Percentiles rank a stretch among this genome's conserved stretches.
phyloP scores from a whole-genome alignment of 2,329 filamentous ascomycete genomes.

The Endoconidiophora laricicola region DNA sequence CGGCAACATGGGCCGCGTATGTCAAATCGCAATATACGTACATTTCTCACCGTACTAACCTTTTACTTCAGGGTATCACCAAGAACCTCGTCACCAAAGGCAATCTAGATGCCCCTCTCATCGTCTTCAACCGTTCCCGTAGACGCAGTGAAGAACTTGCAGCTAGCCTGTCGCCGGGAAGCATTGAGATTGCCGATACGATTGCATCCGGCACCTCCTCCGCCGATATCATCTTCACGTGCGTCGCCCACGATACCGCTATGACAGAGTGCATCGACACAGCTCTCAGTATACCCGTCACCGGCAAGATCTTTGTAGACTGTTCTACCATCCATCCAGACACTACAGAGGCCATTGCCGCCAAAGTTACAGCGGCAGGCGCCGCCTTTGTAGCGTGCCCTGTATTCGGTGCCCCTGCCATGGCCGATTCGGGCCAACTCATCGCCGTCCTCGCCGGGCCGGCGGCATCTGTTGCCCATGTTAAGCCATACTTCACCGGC shows the following conservation, averaged over 20 bases:
- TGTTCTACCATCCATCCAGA: constrained; percentile 80
- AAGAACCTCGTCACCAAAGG: constrained; percentile 72
- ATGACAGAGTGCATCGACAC: constrained; percentile 44
- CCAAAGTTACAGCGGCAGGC: constrained; percentile 38
- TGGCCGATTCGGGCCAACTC: constrained; percentile 54
- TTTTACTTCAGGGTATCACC: constrained; percentile 50
- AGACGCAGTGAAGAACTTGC: constrained; percentile 48
- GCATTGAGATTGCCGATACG: constrained; percentile 45
- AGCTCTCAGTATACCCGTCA: constrained; percentile 37
- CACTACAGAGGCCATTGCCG: constrained; percentile 50
- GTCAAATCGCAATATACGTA: constrained; percentile 17
- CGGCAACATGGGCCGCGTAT: constrained; percentile 72
- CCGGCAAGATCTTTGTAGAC: constrained; percentile 67
- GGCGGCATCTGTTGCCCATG: constrained; percentile 39
- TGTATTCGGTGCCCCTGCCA: constrained; percentile 55
- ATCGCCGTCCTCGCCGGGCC: constrained; percentile 59
- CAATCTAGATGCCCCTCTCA: constrained; percentile 49
- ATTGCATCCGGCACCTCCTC: constrained; percentile 48
- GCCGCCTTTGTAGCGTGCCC: constrained; percentile 57
- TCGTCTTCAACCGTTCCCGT: constrained; percentile 65
- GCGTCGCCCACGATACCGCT: constrained; percentile 61
- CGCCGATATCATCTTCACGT: constrained; percentile 69
- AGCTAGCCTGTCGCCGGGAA: constrained; percentile 40
- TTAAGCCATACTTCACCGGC: constrained; percentile 54
- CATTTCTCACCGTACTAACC: constrained; percentile 3